Conservation (phyloP, 2,329 filamentous ascomycete genomes). For the Diplodia corticola region DNA sequence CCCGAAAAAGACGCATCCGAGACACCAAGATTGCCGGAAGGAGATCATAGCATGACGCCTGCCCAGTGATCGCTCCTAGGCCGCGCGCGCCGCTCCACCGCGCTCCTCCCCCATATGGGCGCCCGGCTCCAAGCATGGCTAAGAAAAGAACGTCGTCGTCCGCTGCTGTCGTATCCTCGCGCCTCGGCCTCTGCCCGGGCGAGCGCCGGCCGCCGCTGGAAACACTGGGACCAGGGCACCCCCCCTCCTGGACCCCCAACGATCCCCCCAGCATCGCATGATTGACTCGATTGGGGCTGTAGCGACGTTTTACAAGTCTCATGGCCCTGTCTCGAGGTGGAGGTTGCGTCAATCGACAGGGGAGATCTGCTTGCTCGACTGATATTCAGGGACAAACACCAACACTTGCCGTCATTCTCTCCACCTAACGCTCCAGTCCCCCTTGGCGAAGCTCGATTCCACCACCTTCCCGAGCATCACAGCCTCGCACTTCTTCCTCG, state of each 20-base stretch:
- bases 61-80: not conserved
- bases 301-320: not conserved
- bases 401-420: slow-evolving; percentile 42
- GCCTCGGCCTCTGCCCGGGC: not conserved
- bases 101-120: not conserved
- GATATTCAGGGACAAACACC: not conserved
- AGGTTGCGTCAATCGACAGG: not conserved
- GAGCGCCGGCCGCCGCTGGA: not conserved
- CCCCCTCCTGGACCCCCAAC: not conserved
- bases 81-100: not conserved
- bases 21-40: slow-evolving; percentile 1
- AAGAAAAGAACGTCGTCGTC: not conserved
- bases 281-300: not conserved
- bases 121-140: not conserved
- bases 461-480: slow-evolving; percentile 60
- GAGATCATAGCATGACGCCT: slow-evolving; percentile 1
- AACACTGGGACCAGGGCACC: not conserved
- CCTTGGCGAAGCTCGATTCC: slow-evolving; percentile 62
- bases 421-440: slow-evolving; percentile 61
- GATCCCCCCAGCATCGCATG: not conserved
- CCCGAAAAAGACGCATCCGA: not conserved
- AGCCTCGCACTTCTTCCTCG: slow-evolving; percentile 56
- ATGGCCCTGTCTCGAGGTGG: not conserved
- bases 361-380: not conserved
- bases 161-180: not conserved